Evolutionary conservation across 495 filamentous ascomycete species (phyloP).

Genomic region (Annulohypoxylon stygium): DNA sequence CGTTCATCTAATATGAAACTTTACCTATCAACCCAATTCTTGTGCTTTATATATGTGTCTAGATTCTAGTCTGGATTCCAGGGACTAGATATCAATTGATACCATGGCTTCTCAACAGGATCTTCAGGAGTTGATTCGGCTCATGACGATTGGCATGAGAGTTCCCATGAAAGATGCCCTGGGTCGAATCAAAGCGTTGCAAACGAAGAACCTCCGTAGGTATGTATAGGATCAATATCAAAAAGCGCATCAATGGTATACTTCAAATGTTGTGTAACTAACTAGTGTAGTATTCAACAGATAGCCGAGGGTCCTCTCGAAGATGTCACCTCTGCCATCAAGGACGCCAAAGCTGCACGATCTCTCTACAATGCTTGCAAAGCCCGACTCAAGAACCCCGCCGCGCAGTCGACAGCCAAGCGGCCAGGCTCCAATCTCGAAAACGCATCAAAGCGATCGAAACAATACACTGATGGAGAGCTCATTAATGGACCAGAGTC

Average conservation of each 20-base stretch:
- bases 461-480: slow-evolving; percentile 44
- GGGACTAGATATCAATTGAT: neutral
- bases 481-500: slow-evolving; percentile 55
- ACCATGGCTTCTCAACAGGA: slow-evolving; percentile 68
- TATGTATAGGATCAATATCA: slow-evolving; percentile 50
- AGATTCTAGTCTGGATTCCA: neutral
- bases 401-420: slow-evolving; percentile 51
- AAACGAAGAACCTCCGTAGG: slow-evolving; percentile 72
- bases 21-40: neutral
- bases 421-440: slow-evolving; percentile 50
- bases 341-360: slow-evolving; percentile 78
- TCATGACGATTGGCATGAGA: slow-evolving; percentile 79
- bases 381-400: slow-evolving; percentile 65
- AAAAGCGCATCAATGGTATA: neutral
- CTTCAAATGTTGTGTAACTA: slow-evolving; percentile 21
- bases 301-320: slow-evolving; percentile 71
- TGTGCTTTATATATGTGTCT: too few relatives aligned
- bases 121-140: slow-evolving; percentile 78
- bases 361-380: slow-evolving; percentile 76
- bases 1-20: slow-evolving; percentile 10
- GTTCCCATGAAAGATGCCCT: slow-evolving; percentile 78
- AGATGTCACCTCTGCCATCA: slow-evolving; percentile 70
- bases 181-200: slow-evolving; percentile 74
- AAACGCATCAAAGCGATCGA: slow-evolving; percentile 60
- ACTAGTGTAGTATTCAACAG: slow-evolving; percentile 64